Evolutionary conservation across 768 basidiomycete genomes (phyloP).

Genomic region (Leccinum truebloodii): DNA sequence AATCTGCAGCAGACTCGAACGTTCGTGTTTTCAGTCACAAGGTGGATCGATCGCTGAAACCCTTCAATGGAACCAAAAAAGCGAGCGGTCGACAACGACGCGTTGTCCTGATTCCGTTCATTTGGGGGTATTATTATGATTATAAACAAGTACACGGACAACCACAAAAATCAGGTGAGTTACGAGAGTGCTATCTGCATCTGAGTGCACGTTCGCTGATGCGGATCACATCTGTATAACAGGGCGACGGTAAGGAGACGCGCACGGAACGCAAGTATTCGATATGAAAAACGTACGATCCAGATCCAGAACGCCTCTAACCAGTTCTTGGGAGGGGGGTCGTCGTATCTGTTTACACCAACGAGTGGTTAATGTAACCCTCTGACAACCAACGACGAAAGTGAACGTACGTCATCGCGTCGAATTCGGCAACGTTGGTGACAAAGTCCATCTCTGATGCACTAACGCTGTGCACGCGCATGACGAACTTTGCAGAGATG

Average conservation of each 20-base stretch:
- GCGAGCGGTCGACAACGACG: background rate
- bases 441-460: slow-evolving; percentile 31
- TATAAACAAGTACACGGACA: background rate
- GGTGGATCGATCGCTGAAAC: background rate
- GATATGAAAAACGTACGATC: slow-evolving; percentile 23
- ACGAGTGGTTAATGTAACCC: background rate
- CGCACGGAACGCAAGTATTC: background rate
- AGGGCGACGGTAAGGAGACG: slow-evolving; percentile 1
- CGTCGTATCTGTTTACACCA: slow-evolving; percentile 22
- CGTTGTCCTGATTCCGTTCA: background rate
- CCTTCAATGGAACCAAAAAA: background rate
- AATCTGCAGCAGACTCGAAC: background rate
- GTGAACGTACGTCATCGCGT: slow-evolving; percentile 28
- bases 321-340: slow-evolving; percentile 29
- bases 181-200: background rate
- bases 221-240: slow-evolving; percentile 8
- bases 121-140: background rate
- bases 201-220: too few relatives aligned
- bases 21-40: background rate
- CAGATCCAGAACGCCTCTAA: slow-evolving; percentile 30
- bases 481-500: slow-evolving; percentile 26
- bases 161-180: background rate
- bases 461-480: slow-evolving; percentile 8
- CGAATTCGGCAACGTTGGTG: slow-evolving; percentile 27
- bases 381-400: background rate